Conservation (phyloP, 495 filamentous ascomycete genomes). For the Achaetomiella virescens region DNA sequence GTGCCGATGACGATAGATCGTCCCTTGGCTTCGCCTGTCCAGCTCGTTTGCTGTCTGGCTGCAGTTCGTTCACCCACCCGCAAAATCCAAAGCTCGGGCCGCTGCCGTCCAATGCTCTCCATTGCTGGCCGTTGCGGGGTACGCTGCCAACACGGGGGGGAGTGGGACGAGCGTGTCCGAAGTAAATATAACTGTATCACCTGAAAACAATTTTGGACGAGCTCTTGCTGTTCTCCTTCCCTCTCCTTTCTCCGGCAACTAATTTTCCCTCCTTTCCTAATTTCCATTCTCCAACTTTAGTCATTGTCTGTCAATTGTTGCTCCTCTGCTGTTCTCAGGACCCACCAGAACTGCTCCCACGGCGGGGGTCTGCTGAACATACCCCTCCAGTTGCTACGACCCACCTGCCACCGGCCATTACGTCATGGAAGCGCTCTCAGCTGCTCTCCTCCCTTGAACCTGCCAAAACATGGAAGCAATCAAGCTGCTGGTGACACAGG, state of each 20-base stretch:
- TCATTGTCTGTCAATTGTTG: background rate
- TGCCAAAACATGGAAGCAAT: background rate
- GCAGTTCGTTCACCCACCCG: background rate
- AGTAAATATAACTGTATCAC: background rate
- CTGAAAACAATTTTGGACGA: too few relatives aligned
- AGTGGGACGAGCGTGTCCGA: too few relatives aligned
- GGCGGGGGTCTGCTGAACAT: background rate
- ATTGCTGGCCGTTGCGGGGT: too few relatives aligned
- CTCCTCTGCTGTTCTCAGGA: too few relatives aligned
- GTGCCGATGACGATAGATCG: constrained; percentile 16
- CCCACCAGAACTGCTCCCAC: background rate
- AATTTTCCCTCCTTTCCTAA: too few relatives aligned
- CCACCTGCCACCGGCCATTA: background rate
- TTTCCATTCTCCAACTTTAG: too few relatives aligned
- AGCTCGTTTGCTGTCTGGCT: background rate
- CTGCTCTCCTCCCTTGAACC: background rate
- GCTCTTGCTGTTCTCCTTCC: too few relatives aligned
- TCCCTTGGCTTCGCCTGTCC: background rate
- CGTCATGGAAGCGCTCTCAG: background rate
- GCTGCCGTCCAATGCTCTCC: background rate
- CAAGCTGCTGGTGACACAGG: background rate
- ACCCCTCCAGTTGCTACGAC: background rate
- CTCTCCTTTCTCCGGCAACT: too few relatives aligned
- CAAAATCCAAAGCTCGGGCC: constrained; percentile 19
- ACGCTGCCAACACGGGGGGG: too few relatives aligned